Percentiles rank a stretch among this genome's conserved stretches.
These are phyloP conservation scores for Oldenlandia corymbosa DNA, from an alignment of 257 asterid species.

Conservation along the genomic window DNA sequence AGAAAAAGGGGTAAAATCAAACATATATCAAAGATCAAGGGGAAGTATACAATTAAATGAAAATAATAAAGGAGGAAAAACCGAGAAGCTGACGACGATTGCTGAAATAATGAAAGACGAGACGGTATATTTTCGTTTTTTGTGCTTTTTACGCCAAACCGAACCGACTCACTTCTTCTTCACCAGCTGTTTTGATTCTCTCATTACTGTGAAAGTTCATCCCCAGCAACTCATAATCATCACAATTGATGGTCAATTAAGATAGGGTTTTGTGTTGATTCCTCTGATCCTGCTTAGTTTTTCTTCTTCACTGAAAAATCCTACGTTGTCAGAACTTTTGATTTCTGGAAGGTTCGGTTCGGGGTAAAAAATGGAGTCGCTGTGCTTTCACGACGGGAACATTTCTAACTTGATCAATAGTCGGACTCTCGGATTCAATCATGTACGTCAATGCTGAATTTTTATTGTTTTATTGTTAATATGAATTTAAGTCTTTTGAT, in stretches of 20 bases:
- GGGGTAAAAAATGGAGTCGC: slow-evolving; percentile 39
- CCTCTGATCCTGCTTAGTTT: neutral
- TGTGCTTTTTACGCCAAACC: slow-evolving; percentile 9
- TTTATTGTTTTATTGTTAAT: slow-evolving; percentile 7
- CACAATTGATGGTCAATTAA: neutral
- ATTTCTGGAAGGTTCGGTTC: slow-evolving; percentile 7
- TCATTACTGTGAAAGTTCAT: neutral
- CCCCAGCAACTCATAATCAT: slow-evolving; percentile 2
- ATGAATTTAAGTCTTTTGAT: neutral
- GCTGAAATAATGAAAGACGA: neutral
- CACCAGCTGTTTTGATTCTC: slow-evolving; percentile 5
- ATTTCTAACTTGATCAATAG: slow-evolving; percentile 63
- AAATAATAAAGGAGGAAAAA: too few species aligned
- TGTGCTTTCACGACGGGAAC: slow-evolving; percentile 75
- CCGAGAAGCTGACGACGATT: too few species aligned
- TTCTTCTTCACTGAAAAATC: neutral
- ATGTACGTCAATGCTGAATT: slow-evolving; percentile 21
- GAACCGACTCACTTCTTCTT: too few species aligned
- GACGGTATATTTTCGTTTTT: neutral
- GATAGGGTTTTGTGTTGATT: slow-evolving; percentile 6
- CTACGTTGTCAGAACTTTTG: neutral
- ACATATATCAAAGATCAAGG: too few species aligned
- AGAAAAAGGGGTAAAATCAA: too few species aligned
- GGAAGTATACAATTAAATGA: too few species aligned
- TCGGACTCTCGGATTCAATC: slow-evolving; percentile 38